Evolutionary conservation across 108 stramenopile genomes (phyloP).

Genomic region (Skeletonema costatum): DNA sequence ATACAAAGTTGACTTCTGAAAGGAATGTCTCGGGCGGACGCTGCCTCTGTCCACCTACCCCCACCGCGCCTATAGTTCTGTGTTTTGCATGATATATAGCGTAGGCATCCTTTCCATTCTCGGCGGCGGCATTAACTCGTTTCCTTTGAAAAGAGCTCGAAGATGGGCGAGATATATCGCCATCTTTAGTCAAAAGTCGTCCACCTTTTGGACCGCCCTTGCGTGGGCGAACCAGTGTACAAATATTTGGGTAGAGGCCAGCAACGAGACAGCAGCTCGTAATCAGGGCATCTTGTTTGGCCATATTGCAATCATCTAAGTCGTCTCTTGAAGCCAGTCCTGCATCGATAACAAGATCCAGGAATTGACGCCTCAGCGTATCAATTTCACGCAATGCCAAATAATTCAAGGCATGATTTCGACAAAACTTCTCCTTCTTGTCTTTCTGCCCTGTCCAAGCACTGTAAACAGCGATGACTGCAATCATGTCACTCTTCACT

Average conservation of each 20-base stretch:
- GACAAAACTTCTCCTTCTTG: conserved; percentile 37
- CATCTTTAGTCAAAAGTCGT: conserved; percentile 56
- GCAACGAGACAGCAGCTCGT: conserved; percentile 65
- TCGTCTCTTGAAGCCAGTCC: conserved; percentile 39
- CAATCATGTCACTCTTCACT: conserved; percentile 68
- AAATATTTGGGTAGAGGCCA: conserved; percentile 73
- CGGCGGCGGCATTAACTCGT: conserved; percentile 46
- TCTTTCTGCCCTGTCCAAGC: conserved; percentile 38
- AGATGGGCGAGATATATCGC: conserved; percentile 36
- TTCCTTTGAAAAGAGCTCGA: conserved; percentile 59
- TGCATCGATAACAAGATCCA: conserved; percentile 52
- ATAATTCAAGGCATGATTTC: conserved; percentile 44
- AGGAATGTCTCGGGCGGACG: conserved; percentile 47
- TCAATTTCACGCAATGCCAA: conserved; percentile 49
- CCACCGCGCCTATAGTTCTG: conserved; percentile 33
- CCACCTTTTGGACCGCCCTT: conserved; percentile 42
- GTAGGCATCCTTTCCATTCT: conserved; percentile 63
- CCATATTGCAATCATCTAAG: conserved; percentile 30
- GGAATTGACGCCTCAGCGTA: conserved; percentile 53
- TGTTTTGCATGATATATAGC: conserved; percentile 70
- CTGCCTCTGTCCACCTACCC: conserved; percentile 5
- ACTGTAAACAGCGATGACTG: conserved; percentile 61
- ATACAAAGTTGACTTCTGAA: conserved; percentile 70
- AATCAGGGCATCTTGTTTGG: conserved; percentile 56
- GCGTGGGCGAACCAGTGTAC: conserved; percentile 56